phyloP scores from a whole-genome alignment of 129 eudicot genomes.

The Lonicera japonica region DNA sequence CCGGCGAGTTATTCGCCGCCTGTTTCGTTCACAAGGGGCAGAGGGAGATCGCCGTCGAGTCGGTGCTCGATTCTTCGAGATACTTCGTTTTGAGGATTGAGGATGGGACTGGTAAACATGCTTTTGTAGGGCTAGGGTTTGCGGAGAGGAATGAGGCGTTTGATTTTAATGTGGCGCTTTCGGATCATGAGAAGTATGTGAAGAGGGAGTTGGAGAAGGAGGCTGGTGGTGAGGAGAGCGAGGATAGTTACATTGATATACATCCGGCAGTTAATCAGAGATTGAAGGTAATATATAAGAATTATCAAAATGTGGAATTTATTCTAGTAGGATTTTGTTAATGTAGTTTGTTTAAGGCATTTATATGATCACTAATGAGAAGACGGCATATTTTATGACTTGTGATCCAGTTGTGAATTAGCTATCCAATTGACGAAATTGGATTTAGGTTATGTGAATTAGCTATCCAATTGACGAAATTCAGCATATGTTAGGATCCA shows the following conservation, averaged over 20 bases:
- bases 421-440: too few relatives aligned
- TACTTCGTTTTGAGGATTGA: conserved; percentile 90
- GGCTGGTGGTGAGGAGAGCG: conserved; percentile 34
- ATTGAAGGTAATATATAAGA: conserved; percentile 49
- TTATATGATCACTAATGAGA: too few relatives aligned
- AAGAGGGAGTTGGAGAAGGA: conserved; percentile 77
- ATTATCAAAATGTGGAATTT: background rate
- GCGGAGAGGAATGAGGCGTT: conserved; percentile 93
- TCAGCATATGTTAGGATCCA: too few relatives aligned
- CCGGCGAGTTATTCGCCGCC: conserved; percentile 93
- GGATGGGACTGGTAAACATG: conserved; percentile 90
- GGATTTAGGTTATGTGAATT: too few relatives aligned
- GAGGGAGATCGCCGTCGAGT: conserved; percentile 78
- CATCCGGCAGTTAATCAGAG: conserved; percentile 99
- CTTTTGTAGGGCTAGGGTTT: conserved; percentile 90
- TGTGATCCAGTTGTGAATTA: too few relatives aligned
- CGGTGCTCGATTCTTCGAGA: conserved; percentile 82
- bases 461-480: too few relatives aligned
- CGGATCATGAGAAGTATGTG: conserved; percentile 96
- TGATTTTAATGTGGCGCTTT: conserved; percentile 93
- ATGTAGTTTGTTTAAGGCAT: too few relatives aligned
- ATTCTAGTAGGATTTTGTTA: too few relatives aligned
- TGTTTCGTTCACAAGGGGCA: conserved; percentile 78
- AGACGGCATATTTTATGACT: too few relatives aligned
- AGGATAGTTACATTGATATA: conserved; percentile 61